phyloP scores from a whole-genome alignment of 257 asterid genomes.

The Echium plantagineum region DNA sequence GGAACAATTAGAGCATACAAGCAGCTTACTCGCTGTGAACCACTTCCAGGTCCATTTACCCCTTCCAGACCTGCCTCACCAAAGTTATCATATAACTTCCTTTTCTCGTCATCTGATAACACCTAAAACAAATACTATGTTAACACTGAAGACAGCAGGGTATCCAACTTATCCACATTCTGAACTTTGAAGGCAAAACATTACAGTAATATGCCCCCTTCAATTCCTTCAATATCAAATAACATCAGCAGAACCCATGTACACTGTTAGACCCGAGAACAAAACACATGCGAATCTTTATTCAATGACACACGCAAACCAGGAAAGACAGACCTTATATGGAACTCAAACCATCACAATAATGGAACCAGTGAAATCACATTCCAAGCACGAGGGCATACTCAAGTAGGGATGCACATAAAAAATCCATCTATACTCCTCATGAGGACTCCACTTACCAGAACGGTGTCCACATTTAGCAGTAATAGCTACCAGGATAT shows the following conservation, averaged over 20 bases:
- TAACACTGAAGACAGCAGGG: neutral
- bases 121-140: constrained; percentile 36
- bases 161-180: neutral
- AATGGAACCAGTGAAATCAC: too few relatives aligned
- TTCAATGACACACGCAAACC: too few relatives aligned
- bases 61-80: constrained; percentile 83
- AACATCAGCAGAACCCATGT: neutral
- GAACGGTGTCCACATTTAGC: neutral
- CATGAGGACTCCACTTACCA: neutral
- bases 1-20: constrained; percentile 4
- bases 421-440: neutral
- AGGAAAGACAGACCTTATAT: too few relatives aligned
- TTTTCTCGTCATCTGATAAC: constrained; percentile 79
- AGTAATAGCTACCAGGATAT: neutral
- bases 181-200: neutral
- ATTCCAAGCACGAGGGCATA: too few relatives aligned
- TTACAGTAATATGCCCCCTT: neutral
- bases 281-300: too few relatives aligned
- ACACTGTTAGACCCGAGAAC: neutral
- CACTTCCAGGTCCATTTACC: constrained; percentile 47
- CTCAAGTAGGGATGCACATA: too few relatives aligned
- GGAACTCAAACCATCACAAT: too few relatives aligned
- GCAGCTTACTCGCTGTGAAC: constrained; percentile 55
- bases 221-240: too few relatives aligned
- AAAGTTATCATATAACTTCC: constrained; percentile 73